Evolutionary conservation across 2,329 filamentous ascomycete species (phyloP), one percentile per base, ranked within the genome.

Genomic region (Penicillium rolfsii): DNA sequence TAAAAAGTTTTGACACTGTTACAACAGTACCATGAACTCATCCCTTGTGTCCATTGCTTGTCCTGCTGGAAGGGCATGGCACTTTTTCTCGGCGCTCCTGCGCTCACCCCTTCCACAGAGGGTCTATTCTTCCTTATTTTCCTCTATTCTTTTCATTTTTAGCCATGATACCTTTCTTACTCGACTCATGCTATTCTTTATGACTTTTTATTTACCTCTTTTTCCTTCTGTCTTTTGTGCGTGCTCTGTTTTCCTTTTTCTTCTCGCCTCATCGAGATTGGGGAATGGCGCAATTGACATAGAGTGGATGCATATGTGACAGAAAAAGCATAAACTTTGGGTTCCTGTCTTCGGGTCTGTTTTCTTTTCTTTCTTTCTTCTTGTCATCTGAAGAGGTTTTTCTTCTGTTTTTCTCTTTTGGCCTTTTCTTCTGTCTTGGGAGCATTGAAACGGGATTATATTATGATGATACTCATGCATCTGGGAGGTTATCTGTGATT

Each of bases 301-400:
- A 75, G 73, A 75, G 59, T 70, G 70, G 70, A 71, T 73, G 72
- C 71, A 75, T 75, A 54, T 73, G 67, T 68, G 66, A 68, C 50
- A 40, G 24, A 63, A 69, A 70, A 70, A 70, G 70, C 67, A 70
- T 72, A 63, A 63, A 65, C 63, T 46, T 59, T 55, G 66, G 67
- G 67, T 63, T 54, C 61, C 64, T 61, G 61, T 58, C 16, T 43
- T 41, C 24, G 50, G 35, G 24, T 48, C 19, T 48, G 45, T 7
- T 48, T 22, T 50, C 24, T 48, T 48, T 48, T 35, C 2, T 19
- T 30, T 64, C 55, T 64, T 52, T 46, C 63, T 46, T 66, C 56
- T 22, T 22, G 59, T 60, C 45, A n/a, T 41, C 11, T 5, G 50
- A 28, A 35, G 35, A 24, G 33, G 1, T 35, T 12, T 58, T 59